Base-by-base conservation (phyloP, 2,329 filamentous ascomycete species). In the Sclerotinia glacialis region DNA sequence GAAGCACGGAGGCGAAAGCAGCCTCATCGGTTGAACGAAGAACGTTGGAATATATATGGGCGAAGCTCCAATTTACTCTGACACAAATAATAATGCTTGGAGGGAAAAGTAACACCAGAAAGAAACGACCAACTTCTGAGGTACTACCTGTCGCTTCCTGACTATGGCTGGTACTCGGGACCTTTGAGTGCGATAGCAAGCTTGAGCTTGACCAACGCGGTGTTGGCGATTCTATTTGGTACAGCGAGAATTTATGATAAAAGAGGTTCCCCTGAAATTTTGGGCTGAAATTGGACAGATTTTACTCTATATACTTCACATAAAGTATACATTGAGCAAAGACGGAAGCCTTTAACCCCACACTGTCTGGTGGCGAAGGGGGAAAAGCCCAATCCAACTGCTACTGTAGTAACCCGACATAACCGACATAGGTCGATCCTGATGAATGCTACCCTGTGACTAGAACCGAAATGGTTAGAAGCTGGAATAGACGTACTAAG, bases 391-490 rank as follows among this genome's bases (percentile, higher is more conserved):
- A 34, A 18, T 47, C 4, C 44, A 16, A 37, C 44, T 60, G 44
- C 11, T 37, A 40, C 12, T 40, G 37, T 40, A 18, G 21, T 16
- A 49, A 34, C 28, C 23, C 14, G 28, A 34, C 9, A 34, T 16
- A 37, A 60, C 18, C 7, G 12, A 12, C 5, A 47, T 40, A 49
- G 31, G 18, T 26, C 21, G 16, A 34, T 37, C 11, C 6, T 34
- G 28, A 23, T 18, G 28, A 3, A 47, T 23, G 52, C 21, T 40
- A 5, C 21, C 28, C 9, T 37, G 44, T 18, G 34, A 49, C 56
- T 60, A 37, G 56, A 60, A 60, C 56, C 31, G 46, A 60, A 34
- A 44, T 49, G 44, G 28, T 34, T 60, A 37, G 28, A 60, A 4
- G 28, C 21, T 34, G 56, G 21, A 59, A 34, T n/a, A n/a, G 12